Percentiles rank a stretch among this genome's conserved stretches.
These are phyloP conservation scores for Filobasidium uniguttulatum DNA, from an alignment of 1,284 basidiomycete species.

Conservation along the genomic window DNA sequence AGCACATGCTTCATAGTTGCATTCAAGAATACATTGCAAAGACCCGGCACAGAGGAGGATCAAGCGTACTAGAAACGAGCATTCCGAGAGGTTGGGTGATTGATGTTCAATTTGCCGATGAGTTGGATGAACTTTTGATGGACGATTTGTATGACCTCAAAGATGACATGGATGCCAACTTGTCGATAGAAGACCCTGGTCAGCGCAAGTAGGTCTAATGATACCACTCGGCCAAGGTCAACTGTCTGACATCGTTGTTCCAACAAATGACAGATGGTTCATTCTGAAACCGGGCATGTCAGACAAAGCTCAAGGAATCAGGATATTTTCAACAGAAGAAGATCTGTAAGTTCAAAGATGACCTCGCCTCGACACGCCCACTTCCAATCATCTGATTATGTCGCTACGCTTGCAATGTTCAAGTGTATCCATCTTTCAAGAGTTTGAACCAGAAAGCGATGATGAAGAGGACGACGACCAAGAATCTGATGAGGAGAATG, in stretches of 20 bases:
- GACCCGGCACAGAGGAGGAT: constrained; percentile 34
- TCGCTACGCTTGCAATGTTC: neutral
- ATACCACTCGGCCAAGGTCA: neutral
- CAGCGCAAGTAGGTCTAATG: constrained; percentile 38
- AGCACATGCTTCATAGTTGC: constrained; percentile 75
- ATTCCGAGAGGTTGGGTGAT: constrained; percentile 74
- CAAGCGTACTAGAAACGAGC: constrained; percentile 44
- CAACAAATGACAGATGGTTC: constrained; percentile 46
- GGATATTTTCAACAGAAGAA: constrained; percentile 71
- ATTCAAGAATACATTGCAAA: constrained; percentile 64
- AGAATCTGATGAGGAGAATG: constrained; percentile 18
- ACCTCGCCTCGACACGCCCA: neutral
- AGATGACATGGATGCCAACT: constrained; percentile 45
- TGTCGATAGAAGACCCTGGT: constrained; percentile 21
- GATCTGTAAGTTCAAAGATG: constrained; percentile 40
- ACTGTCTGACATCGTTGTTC: neutral
- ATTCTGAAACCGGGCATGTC: constrained; percentile 97
- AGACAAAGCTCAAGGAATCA: constrained; percentile 87
- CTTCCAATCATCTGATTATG: neutral
- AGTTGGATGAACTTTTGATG: constrained; percentile 82
- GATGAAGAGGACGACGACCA: constrained; percentile 43
- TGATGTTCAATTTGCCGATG: constrained; percentile 82
- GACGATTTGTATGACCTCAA: constrained; percentile 88
- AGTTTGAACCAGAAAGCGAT: constrained; percentile 54
- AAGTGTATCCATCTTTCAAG: constrained; percentile 58